Evolutionary conservation across 2,329 filamentous ascomycete genomes (phyloP), one percentile per base, ranked within the genome.

Genomic region (Teratosphaeria nubilosa): DNA sequence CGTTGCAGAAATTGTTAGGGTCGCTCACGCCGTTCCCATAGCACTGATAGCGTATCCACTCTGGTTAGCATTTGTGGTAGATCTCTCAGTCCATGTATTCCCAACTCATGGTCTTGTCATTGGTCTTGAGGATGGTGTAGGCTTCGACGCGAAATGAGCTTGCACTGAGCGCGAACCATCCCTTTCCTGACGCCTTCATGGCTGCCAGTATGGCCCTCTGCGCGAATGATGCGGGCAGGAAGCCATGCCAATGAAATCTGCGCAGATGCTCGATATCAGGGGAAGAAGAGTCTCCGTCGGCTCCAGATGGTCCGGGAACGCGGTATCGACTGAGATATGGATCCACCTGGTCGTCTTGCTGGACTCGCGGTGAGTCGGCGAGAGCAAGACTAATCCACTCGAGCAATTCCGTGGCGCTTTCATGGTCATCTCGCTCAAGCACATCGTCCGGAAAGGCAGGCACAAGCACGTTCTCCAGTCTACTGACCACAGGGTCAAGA

Each of bases 311-410:
- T 20, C 22, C 51, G 10, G 7, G 51, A 1, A 82, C 75, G 11
- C 75, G 71, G 69, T 92, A 92, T 24, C 85, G 80, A 27, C 84
- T 87, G 2, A 94, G 74, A 67, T 86, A 88, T 0, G 82, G 75
- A 70, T 92, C 86, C 32, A 90, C 79, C 5, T 68, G 69, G 70
- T 91, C 87, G 10, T 68, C 69, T 3, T 73, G 69, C 11, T 72
- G 66, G 20, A 91, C 69, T 25, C 88, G 78, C n/a, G 86, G 83
- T 58, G 87, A 90, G 10, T 77, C 74, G 0, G 91, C 76, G 11
- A 81, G 78, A 5, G 86, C 69, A n/a, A 95, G 73, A 2, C 85
- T 85, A 0, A 92, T 68, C 85, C 87, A 94, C 73, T 94, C 89
- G 63, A 91, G 84, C 13, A 86, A 68, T 20, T 86, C 83, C 0